Evolutionary conservation across 2,329 filamentous ascomycete species (phyloP).

Genomic region (Rugonectria rugulosa): DNA sequence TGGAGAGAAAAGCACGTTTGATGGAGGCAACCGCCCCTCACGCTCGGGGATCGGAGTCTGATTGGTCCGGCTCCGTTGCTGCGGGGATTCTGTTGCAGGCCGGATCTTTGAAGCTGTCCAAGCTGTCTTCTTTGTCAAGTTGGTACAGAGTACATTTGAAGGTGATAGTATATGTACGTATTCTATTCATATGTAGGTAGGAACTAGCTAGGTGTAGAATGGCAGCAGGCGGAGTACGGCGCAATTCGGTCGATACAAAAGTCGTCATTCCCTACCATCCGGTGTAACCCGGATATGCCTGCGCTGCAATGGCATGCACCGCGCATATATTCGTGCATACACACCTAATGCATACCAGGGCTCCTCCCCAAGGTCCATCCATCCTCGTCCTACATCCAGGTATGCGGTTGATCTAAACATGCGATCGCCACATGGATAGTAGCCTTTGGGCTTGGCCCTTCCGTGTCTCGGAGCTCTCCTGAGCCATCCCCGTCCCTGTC

Average conservation of each 20-base stretch:
- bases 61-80: slow-evolving; percentile 18
- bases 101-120: not conserved
- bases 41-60: not conserved
- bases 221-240: not conserved
- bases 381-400: too few relatives aligned
- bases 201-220: not conserved
- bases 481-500: slow-evolving; percentile 3
- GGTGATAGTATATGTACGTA: too few relatives aligned
- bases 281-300: not conserved
- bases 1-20: slow-evolving; percentile 1
- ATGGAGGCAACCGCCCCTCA: not conserved
- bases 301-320: not conserved
- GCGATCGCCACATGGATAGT: slow-evolving; percentile 10
- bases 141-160: not conserved
- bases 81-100: not conserved
- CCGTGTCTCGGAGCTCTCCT: slow-evolving; percentile 17
- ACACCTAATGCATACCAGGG: not conserved
- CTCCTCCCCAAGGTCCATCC: too few relatives aligned
- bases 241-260: not conserved
- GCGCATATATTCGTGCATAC: not conserved
- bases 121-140: not conserved
- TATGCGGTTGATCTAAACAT: slow-evolving; percentile 13
- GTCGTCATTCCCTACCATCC: not conserved
- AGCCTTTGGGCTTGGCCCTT: slow-evolving; percentile 7
- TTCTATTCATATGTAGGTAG: too few relatives aligned